A percentile compares a stretch with the other conserved stretches of the same genome.
These are phyloP conservation scores for Meripilus lineatus DNA, from an alignment of 1,284 basidiomycete species.

Conservation along the genomic window DNA sequence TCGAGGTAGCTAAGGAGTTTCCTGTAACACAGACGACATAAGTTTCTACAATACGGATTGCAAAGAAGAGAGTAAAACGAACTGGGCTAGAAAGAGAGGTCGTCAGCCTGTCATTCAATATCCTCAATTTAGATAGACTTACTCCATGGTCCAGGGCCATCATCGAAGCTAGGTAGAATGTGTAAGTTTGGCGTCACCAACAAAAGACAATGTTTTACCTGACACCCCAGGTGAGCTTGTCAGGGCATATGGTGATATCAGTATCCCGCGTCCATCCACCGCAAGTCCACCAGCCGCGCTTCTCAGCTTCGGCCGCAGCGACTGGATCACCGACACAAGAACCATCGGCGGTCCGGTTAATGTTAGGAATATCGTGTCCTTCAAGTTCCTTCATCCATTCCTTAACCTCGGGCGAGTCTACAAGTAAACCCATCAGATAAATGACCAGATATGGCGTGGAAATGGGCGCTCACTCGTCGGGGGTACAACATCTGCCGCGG, in stretches of 20 bases:
- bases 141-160: slow-evolving; percentile 83
- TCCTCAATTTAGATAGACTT: too few species aligned
- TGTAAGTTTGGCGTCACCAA: slow-evolving; percentile 2
- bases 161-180: slow-evolving; percentile 59
- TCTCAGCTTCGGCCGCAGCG: slow-evolving; percentile 52
- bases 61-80: slow-evolving; percentile 18
- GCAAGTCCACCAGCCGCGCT: slow-evolving; percentile 85
- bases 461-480: slow-evolving; percentile 44
- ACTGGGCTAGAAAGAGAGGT: slow-evolving; percentile 39
- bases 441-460: not conserved
- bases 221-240: slow-evolving; percentile 78
- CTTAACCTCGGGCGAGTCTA: slow-evolving; percentile 60
- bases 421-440: not conserved
- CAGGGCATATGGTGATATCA: slow-evolving; percentile 72
- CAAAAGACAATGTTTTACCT: slow-evolving; percentile 31
- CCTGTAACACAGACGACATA: slow-evolving; percentile 28
- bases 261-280: slow-evolving; percentile 70
- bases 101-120: too few species aligned
- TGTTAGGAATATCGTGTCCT: slow-evolving; percentile 63
- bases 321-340: slow-evolving; percentile 57
- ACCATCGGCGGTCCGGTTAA: slow-evolving; percentile 58
- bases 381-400: slow-evolving; percentile 76
- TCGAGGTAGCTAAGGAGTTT: slow-evolving; percentile 68
- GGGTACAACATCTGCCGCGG: slow-evolving; percentile 62
- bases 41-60: not conserved